These are phyloP conservation scores for Boletus coccyginus DNA, from an alignment of 768 basidiomycete genomes.

Conservation along the genomic window DNA sequence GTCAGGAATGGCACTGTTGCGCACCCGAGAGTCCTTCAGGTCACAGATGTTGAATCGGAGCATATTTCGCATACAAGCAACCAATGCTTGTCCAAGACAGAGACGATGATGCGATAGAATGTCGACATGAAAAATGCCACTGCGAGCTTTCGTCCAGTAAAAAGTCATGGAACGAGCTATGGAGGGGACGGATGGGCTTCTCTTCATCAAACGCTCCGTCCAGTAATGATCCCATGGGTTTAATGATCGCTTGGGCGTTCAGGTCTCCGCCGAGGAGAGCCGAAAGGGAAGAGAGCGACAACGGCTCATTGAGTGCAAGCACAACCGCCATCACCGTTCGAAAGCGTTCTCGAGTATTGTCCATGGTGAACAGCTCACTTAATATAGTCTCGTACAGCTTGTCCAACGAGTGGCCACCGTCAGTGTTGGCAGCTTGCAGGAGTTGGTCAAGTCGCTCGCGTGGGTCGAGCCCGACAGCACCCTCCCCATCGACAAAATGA, in stretches of 20 bases:
- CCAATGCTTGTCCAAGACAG: not conserved
- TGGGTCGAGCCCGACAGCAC: not conserved
- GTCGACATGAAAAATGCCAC: not conserved
- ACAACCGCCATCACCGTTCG: not conserved
- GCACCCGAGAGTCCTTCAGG: too few relatives aligned
- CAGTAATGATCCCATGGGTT: not conserved
- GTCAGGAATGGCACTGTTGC: not conserved
- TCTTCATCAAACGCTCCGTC: not conserved
- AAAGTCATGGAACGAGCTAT: not conserved
- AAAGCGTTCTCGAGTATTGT: not conserved
- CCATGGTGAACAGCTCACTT: not conserved
- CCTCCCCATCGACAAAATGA: slow-evolving; percentile 8
- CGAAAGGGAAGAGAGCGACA: not conserved
- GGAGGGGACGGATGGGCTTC: not conserved
- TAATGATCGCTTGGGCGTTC: not conserved
- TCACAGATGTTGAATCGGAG: too few relatives aligned
- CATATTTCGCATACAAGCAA: too few relatives aligned
- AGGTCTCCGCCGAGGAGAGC: not conserved
- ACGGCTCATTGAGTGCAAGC: not conserved
- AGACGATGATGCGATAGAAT: not conserved
- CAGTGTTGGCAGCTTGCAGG: not conserved
- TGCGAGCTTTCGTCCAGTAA: not conserved
- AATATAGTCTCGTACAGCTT: not conserved
- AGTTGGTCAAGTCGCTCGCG: too few relatives aligned
- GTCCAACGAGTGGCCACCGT: not conserved